Evolutionary conservation across 2,329 filamentous ascomycete genomes (phyloP), one percentile per base, ranked within the genome.

Genomic region (Lecanicillium sp.): DNA sequence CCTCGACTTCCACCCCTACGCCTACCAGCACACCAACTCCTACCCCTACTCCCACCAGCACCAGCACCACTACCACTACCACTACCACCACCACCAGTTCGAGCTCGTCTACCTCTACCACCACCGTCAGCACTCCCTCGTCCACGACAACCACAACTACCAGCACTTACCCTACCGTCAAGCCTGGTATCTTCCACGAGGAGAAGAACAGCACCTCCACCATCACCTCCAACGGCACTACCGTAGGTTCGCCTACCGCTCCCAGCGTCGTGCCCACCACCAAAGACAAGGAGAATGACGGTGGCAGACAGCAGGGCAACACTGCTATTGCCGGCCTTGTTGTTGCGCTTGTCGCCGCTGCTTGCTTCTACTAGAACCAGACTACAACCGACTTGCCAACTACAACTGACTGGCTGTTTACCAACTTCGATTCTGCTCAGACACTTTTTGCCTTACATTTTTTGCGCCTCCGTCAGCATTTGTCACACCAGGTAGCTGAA

Each of bases 181-280:
- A 59, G 49, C 71, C 70, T 12, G 75, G 71, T 55, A 68, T 81
- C 55, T 81, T 80, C 68, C 73, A 74, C 48, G 74, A 80, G 64
- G 74, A 75, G 46, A 59, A 58, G 50, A 75, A 76, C 48, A 59
- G 59, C 52, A 73, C 67, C 15, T 54, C 58, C 11, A 57, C 59
- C 12, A 40, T 56, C 12, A 54, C 50, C 30, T 49, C 51, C 5
- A 52, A 38, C 30, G 40, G 38, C 32, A 37, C 47, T 14, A 35
- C 56, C 5, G 44, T 59, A 19, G 53, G 60, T 11, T 54, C 58
- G 8, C 51, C 58, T 15, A 54, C 60, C 36, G 49, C 60, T 43
- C 51, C 49, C 12, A 58, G 58, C 11, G 53, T 61, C 10, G 53
- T 62, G 9, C 57, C 68, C 11, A 60, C 59, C 11, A 61, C 64